A percentile compares a stretch with the other conserved stretches of the same genome.
phyloP scores from a whole-genome alignment of 345 rosid genomes.

The Acer negundo region DNA sequence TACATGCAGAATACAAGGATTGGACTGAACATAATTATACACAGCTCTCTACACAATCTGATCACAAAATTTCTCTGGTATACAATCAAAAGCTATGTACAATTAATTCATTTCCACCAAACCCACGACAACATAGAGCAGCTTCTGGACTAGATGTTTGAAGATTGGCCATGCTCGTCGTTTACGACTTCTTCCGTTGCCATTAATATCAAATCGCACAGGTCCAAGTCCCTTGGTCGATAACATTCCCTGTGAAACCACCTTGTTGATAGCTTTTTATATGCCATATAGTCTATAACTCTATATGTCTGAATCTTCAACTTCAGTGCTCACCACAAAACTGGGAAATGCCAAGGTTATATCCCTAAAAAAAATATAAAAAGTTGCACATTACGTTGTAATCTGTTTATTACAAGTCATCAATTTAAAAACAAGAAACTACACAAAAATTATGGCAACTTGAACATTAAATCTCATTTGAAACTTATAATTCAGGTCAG shows the following conservation, averaged over 20 bases:
- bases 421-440: not conserved
- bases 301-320: conserved; percentile 59
- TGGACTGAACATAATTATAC: not conserved
- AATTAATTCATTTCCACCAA: not conserved
- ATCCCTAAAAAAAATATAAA: conserved; percentile 53
- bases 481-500: not conserved
- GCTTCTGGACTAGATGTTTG: not conserved
- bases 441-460: not conserved
- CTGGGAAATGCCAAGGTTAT: conserved; percentile 82
- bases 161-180: not conserved
- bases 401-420: not conserved
- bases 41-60: not conserved
- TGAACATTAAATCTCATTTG: not conserved
- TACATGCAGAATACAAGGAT: not conserved
- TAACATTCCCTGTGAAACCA: not conserved
- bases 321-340: conserved; percentile 58
- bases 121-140: not conserved
- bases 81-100: not conserved
- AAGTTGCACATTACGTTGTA: not conserved
- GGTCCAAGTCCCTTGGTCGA: not conserved
- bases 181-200: not conserved
- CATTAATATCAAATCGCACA: not conserved
- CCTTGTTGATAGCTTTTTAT: not conserved
- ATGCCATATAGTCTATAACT: not conserved
- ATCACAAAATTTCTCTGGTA: conserved; percentile 17